Base-by-base conservation (phyloP, 768 basidiomycete species). In the Phlebiopsis flavidoalba region DNA sequence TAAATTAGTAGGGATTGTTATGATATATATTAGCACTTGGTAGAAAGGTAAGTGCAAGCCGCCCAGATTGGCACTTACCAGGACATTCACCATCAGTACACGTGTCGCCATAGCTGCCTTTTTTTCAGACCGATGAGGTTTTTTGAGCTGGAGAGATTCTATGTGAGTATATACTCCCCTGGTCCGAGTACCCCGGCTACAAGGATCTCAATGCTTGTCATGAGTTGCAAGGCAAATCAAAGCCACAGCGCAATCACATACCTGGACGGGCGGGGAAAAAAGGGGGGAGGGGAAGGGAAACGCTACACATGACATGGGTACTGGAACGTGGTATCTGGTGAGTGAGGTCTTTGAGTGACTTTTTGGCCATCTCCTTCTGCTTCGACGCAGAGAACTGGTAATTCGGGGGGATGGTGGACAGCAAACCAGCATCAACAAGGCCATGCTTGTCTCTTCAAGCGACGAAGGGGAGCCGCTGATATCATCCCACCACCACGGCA, bases 401-500 rank as follows among this genome's bases (percentile, higher is more conserved):
- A 82, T 2, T 65, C 70, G 45, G 74, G n/a, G n/a, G n/a, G n/a
- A 60, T 0, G 87, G 87, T 5, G 67, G 73, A 64, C n/a, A n/a
- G n/a, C n/a, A 90, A 88, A 0, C 86, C 86, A 11, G 83, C 68
- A 67, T 83, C 0, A 89, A 69, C 19, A 88, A 72, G 5, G 71
- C 72, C 76, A 89, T 74, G 24, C 71, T 72, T 0, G 85, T 88
- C 67, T 90, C 88, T 64, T 84, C 86, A 3, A 89, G 73, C 21
- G 76, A 72, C 0, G 86, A 86, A 0, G 88, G 88, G 45, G 70
- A 74, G 26, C 77, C 87, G 53, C 85, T 85, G 33, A 83, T 72
- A 22, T 83, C 77, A 61, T 89, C 87, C n/a, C 73, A 75, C 85
- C 86, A 88, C 86, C 87, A 88, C n/a, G 1, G 87, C 84, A 19